Evolutionary conservation across 2,329 filamentous ascomycete genomes (phyloP).

Genomic region (Penicillium sp.): DNA sequence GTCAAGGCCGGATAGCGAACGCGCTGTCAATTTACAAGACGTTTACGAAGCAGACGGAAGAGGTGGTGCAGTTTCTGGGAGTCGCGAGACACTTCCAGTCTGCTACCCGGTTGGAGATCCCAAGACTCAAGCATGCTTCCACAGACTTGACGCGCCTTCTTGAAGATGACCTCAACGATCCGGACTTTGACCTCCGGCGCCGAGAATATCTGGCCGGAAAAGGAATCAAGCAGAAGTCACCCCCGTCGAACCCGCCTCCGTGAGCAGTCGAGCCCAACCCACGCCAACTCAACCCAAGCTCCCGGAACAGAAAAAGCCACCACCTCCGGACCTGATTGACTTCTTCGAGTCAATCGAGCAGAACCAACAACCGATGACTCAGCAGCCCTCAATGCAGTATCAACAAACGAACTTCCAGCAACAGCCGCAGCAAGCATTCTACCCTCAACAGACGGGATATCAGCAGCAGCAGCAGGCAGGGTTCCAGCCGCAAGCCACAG

Average conservation of each 20-base stretch:
- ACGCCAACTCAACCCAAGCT: conserved; percentile 25
- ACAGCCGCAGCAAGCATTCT: conserved; percentile 15
- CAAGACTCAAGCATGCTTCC: conserved; percentile 94
- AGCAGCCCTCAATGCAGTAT: conserved; percentile 37
- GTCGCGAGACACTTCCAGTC: conserved; percentile 86
- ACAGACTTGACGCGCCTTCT: conserved; percentile 83
- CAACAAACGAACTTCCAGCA: conserved; percentile 35
- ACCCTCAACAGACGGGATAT: conserved; percentile 34
- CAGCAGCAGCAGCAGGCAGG: conserved; percentile 35
- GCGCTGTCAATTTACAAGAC: conserved; percentile 89
- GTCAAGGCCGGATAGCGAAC: conserved; percentile 87
- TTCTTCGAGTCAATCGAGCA: conserved; percentile 93
- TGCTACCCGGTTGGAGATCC: conserved; percentile 87
- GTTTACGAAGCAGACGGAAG: conserved; percentile 87
- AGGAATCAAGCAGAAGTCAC: conserved; percentile 58
- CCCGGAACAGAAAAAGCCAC: conserved; percentile 34
- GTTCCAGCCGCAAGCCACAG: conserved; percentile 36
- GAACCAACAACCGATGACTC: conserved; percentile 67
- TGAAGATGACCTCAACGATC: conserved; percentile 89
- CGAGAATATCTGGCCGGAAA: conserved; percentile 87
- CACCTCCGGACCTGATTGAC: conserved; percentile 72
- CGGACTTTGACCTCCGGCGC: conserved; percentile 90
- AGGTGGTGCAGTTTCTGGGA: conserved; percentile 83
- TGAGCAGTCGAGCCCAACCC: conserved; percentile 17
- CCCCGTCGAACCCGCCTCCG: conserved; percentile 26